Base-by-base conservation (phyloP, 805 yeast genomes). In the Pichia membranifaciens region DNA sequence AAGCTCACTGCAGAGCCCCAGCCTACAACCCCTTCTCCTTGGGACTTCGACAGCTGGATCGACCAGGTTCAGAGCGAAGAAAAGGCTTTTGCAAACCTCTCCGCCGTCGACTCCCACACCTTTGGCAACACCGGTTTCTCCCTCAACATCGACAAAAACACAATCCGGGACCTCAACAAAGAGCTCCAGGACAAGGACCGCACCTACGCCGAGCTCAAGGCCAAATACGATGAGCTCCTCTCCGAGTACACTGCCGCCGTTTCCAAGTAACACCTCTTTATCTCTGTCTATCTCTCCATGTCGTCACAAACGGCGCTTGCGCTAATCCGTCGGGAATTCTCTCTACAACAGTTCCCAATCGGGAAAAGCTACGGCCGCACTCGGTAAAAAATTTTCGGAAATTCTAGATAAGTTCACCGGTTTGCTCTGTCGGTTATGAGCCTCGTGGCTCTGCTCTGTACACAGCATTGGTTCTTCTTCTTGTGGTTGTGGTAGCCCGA, bases 51-150 rank as follows among this genome's bases (percentile, higher is more conserved):
- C n/a, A 47, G 48, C 0, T 82, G 83, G 69, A 55, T 83, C 38
- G 66, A 70, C 29, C 55, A 64, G 22, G 75, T 79, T 31, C 68
- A 76, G 13, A 47, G 61, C 9, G 82, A 83, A 54, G 83, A 82
- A 51, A 58, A 72, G 33, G 68, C 68, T 41, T 81, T 82, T 59
- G 68, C 69, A 47, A 71, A 75, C 52, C 60, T 71, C 43, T 60
- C 73, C 3, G 57, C 54, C 28, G 63, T 72, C 13, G 62, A 67
- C 28, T 72, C 81, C 4, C 64, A 69, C 7, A 54, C 54, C n/a
- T 39, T 48, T 0, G 22, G 35, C 15, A 29, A 15, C 15, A 8
- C 15, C 8, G 48, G 37, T 7, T 42, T 39, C 23, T 44, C 49
- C 16, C 18, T 43, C 5, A 50, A 47, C 16, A 28, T 46, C 4